phyloP scores from a whole-genome alignment of 2,329 filamentous ascomycete species.

The Fusarium pilosicola region DNA sequence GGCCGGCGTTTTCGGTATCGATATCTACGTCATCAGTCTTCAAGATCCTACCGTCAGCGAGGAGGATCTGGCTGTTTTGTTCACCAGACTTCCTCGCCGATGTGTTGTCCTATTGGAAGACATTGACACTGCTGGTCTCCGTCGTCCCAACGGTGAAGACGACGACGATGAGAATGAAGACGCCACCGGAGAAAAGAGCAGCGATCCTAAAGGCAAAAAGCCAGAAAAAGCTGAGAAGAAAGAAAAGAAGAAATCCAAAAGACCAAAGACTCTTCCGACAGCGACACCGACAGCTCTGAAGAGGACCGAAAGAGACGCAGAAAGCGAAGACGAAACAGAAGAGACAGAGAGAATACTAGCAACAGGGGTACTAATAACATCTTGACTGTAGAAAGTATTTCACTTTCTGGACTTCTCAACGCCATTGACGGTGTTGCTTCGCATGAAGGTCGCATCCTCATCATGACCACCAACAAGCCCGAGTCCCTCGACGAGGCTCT shows the following conservation, averaged over 20 bases:
- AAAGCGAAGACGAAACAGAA: constrained; percentile 31
- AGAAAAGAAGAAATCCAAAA: constrained; percentile 45
- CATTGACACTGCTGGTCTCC: constrained; percentile 72
- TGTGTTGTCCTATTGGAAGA: constrained; percentile 76
- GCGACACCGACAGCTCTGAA: constrained; percentile 41
- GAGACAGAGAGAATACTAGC: constrained; percentile 24
- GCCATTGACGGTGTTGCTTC: constrained; percentile 85
- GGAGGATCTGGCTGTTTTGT: constrained; percentile 67
- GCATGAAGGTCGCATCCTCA: constrained; percentile 80
- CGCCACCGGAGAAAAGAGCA: constrained; percentile 2
- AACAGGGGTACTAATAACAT: constrained; percentile 40
- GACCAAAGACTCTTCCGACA: constrained; percentile 33
- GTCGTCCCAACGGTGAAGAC: constrained; percentile 52
- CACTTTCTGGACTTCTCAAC: constrained; percentile 82
- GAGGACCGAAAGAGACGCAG: constrained; percentile 35
- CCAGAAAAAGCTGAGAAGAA: constrained; percentile 16
- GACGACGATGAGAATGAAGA: constrained; percentile 36
- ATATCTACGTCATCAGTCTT: constrained; percentile 70
- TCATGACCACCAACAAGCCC: constrained; percentile 85
- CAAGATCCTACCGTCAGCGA: constrained; percentile 70
- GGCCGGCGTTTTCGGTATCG: constrained; percentile 72
- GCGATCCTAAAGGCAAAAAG: constrained; percentile 4
- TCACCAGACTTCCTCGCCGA: constrained; percentile 67
- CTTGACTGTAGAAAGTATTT: constrained; percentile 61
- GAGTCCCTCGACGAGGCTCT: constrained; percentile 79